These are phyloP conservation scores for Purpureocillium takamizusanense DNA, from an alignment of 2,329 filamentous ascomycete genomes.

Conservation along the genomic window DNA sequence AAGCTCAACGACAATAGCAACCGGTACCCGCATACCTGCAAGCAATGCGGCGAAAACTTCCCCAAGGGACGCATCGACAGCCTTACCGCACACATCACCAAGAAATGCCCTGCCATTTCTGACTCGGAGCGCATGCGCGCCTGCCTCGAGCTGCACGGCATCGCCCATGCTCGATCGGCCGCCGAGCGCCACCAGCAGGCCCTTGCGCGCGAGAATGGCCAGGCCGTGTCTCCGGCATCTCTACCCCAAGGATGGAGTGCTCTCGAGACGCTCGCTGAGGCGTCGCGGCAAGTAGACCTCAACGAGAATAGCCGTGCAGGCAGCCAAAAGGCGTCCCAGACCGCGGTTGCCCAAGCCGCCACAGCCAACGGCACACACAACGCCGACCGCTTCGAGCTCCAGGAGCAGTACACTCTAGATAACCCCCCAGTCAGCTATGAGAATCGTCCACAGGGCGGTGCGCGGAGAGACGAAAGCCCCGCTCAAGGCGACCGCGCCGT, in stretches of 20 bases:
- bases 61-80: conserved; percentile 83
- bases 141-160: conserved; percentile 62
- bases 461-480: conserved; percentile 13
- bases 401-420: conserved; percentile 51
- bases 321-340: conserved; percentile 23
- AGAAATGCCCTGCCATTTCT: conserved; percentile 75
- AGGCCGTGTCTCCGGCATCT: conserved; percentile 17
- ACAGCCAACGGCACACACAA: conserved; percentile 12
- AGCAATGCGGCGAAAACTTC: conserved; percentile 78
- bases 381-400: conserved; percentile 39
- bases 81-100: conserved; percentile 71
- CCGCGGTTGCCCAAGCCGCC: too few species aligned
- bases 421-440: conserved; percentile 45
- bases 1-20: conserved; percentile 88
- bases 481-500: not conserved
- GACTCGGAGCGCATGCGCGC: conserved; percentile 68
- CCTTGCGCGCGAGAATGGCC: conserved; percentile 19
- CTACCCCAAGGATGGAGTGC: conserved; percentile 62
- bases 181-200: conserved; percentile 18
- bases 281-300: conserved; percentile 69
- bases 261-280: conserved; percentile 79
- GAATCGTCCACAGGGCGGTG: conserved; percentile 12
- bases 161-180: conserved; percentile 40
- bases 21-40: conserved; percentile 86
- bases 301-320: conserved; percentile 50